phyloP scores from a whole-genome alignment of 169 alveolate species.

The Plasmodium blacklocki region DNA sequence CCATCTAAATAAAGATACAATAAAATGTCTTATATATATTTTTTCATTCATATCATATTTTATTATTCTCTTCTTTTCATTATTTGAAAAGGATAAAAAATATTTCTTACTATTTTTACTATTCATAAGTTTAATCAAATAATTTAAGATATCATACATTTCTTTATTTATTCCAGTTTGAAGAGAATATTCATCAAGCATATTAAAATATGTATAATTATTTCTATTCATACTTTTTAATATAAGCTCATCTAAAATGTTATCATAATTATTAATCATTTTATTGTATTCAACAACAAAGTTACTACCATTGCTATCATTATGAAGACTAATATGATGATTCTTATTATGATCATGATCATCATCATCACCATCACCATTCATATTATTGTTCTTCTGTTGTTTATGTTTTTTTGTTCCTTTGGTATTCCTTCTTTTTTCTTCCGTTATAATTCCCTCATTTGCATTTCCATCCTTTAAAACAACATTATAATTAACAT shows the following conservation, averaged over 20 bases:
- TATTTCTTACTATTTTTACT: not conserved
- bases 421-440: not conserved
- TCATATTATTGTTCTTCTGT: not conserved
- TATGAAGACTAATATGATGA: not conserved
- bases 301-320: not conserved
- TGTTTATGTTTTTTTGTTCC: not conserved
- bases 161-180: constrained; percentile 8
- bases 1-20: constrained; percentile 66
- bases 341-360: not conserved
- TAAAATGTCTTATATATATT: constrained; percentile 58
- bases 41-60: constrained; percentile 22
- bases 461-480: no score
- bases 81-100: not conserved
- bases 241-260: constrained; percentile 23
- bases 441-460: no score
- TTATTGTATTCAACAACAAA: constrained; percentile 18
- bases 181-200: constrained; percentile 67
- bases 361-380: not conserved
- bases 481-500: no score
- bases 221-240: constrained; percentile 31
- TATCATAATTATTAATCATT: constrained; percentile 14
- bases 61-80: constrained; percentile 6
- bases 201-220: constrained; percentile 22
- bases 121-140: constrained; percentile 14
- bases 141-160: constrained; percentile 14